Base-by-base conservation (phyloP, 2,329 filamentous ascomycete genomes). In the Botrytis hyacinthi region DNA sequence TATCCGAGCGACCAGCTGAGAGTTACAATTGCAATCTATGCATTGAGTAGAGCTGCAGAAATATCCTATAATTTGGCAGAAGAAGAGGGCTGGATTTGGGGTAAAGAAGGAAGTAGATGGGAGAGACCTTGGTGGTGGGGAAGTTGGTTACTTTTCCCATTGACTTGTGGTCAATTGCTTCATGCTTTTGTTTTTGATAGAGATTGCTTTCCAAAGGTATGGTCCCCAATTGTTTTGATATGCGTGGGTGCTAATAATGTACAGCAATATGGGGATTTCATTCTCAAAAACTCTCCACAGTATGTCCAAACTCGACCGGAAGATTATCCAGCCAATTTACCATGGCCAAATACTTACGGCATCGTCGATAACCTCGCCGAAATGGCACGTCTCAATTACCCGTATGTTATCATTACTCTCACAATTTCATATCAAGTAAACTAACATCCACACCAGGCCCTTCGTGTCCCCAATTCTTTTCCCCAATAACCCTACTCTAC, bases 381-480 rank as follows among this genome's bases (percentile, higher is more conserved):
- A 77, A 95, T 98, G 85, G 93, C 94, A 26, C 88, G 88, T 76
- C 86, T 95, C 35, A 90, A 90, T 80, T 98, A 95, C 93, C 95
- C 95, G 87, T 92, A 87, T 78, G 91, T 88, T 74, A 26, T 75
- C 18, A 54, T 54, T 66, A 16, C 48, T 7, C 57, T 22, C 8
- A 37, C n/a, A 63, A 73, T 54, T 22, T 74, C 44, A 70, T 61
- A 22, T 22, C 20, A 60, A 66, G 44, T 72, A n/a, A 65, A 77
- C 75, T 79, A 75, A 80, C 75, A 74, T 74, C 37, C 60, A 29
- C 76, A 4, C 40, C 8, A 93, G 92, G 51, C 85, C 91, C 0
- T 97, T 94, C 81, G 87, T 92, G 69, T 95, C 93, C 0, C 95
- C 95, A 1, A 95, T 94, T 59, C 87, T 98, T 73, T 97, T 97